Base-by-base conservation (phyloP, 305 asterid species). In the Vinca major region DNA sequence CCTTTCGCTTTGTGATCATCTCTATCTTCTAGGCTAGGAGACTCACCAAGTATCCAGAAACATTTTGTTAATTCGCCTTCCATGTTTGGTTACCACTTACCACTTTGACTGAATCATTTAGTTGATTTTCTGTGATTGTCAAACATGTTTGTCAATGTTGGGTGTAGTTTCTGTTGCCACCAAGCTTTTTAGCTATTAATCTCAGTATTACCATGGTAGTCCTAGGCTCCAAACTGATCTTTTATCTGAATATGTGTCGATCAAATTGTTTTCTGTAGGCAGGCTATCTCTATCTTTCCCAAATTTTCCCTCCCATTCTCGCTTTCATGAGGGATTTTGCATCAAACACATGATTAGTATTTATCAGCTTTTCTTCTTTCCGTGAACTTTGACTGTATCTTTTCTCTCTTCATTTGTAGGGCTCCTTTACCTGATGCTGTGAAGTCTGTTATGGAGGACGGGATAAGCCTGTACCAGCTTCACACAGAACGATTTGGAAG, bases 391-490 rank as follows among this genome's bases (percentile, higher is more conserved):
- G 57, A 53, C 62, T 65, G 47, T 75, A 20, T 67, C 78, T 61
- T 74, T 69, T 77, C 71, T 76, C 63, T 73, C 67, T 77, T 72
- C 75, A 61, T 79, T 68, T 80, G 83, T 75, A 92, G 99, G 83
- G 72, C 92, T 63, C 91, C 96, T 71, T 74, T 93, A 72, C 97
- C 93, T 71, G 95, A 86, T 72, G 49, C 77, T 62, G 85, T 93
- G 82, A 82, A 71, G 68, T 82, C 92, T 80, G 74, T 69, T 74
- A 65, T 93, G 76, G 92, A 90, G 82, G 99, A 93, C 80, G 99
- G 97, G 71, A 77, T 93, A 68, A 78, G 75, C 77, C 81, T 93
- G 21, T 90, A 82, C 89, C 78, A 84, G 72, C 95, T 89, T 71
- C 99, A 93, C 78, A 73, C 77, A 36, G 74, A 61, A 68, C 84